Evolutionary conservation across 345 rosid genomes (phyloP).

Genomic region (Eutrema japonicum): DNA sequence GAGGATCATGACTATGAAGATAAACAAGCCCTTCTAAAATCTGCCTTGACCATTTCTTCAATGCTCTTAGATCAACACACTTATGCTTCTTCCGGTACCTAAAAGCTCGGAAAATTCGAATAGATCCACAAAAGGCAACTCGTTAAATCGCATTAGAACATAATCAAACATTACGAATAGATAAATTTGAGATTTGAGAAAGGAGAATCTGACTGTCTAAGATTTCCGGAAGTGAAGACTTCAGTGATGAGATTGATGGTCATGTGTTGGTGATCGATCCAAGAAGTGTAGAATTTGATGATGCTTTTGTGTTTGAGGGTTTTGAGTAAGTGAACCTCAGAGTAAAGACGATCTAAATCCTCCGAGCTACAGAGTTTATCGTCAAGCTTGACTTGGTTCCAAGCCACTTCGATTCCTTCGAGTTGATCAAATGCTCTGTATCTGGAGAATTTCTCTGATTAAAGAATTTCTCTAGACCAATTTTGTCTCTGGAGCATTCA

Average conservation of each 20-base stretch:
- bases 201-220: conserved; percentile 67
- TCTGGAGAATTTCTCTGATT: conserved; percentile 54
- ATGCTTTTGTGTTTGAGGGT: conserved; percentile 92
- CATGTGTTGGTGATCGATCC: conserved; percentile 81
- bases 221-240: conserved; percentile 90
- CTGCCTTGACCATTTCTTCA: conserved; percentile 95
- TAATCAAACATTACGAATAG: not conserved
- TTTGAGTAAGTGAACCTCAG: conserved; percentile 91
- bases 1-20: conserved; percentile 90
- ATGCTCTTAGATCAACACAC: conserved; percentile 79
- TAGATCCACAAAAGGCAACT: no score
- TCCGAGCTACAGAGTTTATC: conserved; percentile 72
- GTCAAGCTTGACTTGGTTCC: conserved; percentile 86
- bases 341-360: conserved; percentile 82
- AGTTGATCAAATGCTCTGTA: conserved; percentile 91
- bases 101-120: not conserved
- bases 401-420: conserved; percentile 97
- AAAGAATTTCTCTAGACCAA: conserved; percentile 45
- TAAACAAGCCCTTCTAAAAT: conserved; percentile 82
- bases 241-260: conserved; percentile 93
- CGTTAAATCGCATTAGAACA: not conserved
- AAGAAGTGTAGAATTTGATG: conserved; percentile 77
- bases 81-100: conserved; percentile 95
- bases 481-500: not conserved
- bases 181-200: not conserved